phyloP scores from a whole-genome alignment of 2,329 filamentous ascomycete genomes.

The Delphinella strobiligena region DNA sequence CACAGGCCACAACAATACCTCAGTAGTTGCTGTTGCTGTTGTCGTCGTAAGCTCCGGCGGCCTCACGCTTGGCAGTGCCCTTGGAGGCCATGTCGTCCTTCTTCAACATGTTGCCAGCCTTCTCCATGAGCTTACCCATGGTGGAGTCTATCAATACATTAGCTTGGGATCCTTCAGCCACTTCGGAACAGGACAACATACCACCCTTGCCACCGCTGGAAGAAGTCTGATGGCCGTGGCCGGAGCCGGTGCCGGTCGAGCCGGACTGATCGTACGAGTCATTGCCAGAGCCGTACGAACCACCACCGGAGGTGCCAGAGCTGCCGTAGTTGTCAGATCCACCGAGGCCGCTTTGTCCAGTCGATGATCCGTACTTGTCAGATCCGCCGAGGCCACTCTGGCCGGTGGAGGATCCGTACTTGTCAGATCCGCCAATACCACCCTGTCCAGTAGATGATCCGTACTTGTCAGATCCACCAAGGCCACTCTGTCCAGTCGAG shows the following conservation, averaged over 20 bases:
- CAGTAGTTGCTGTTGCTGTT: constrained; percentile 1
- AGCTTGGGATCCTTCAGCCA: background rate
- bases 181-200: too few relatives aligned
- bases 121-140: constrained; percentile 47
- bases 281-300: background rate
- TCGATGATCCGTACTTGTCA: background rate
- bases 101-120: constrained; percentile 39
- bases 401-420: constrained; percentile 15
- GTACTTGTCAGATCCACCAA: background rate
- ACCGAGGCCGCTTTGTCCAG: constrained; percentile 11
- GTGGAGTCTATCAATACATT: constrained; percentile 30
- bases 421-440: constrained; percentile 12
- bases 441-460: constrained; percentile 1
- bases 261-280: constrained; percentile 8
- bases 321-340: constrained; percentile 13
- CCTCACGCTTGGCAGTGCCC: constrained; percentile 40
- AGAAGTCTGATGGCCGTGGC: constrained; percentile 8
- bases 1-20: background rate
- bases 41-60: constrained; percentile 8
- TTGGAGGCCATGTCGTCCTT: constrained; percentile 37
- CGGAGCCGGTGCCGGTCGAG: constrained; percentile 21
- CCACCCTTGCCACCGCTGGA: constrained; percentile 3
- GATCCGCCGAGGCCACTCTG: constrained; percentile 1
- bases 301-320: constrained; percentile 12
- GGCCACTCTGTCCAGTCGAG: constrained; percentile 12